Evolutionary conservation across 192 early-diverging fungal species (phyloP).

Genomic region (Lunasporangiospora selenospora): DNA sequence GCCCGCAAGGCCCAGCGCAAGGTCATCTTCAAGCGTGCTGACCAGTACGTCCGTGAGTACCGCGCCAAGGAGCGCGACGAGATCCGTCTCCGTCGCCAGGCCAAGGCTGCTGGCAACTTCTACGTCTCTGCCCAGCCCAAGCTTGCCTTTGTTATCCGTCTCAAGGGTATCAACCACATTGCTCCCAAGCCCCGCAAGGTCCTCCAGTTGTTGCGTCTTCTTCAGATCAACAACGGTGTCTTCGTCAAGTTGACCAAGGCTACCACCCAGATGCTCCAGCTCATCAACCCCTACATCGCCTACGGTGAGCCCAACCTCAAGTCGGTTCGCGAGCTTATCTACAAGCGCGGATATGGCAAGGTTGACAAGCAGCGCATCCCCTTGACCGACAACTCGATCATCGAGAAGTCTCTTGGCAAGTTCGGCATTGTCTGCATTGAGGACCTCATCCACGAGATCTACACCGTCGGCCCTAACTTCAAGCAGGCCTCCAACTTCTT

Average conservation of each 20-base stretch:
- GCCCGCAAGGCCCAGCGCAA: slow-evolving; percentile 74
- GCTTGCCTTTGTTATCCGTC: slow-evolving; percentile 98
- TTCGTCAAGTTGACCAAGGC: slow-evolving; percentile 97
- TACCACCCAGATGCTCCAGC: slow-evolving; percentile 96
- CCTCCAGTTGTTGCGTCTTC: slow-evolving; percentile 97
- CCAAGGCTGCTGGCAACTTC: slow-evolving; percentile 89
- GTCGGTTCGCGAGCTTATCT: slow-evolving; percentile 98
- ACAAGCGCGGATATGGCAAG: slow-evolving; percentile 99
- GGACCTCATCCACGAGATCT: slow-evolving; percentile 98
- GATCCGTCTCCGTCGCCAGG: slow-evolving; percentile 92
- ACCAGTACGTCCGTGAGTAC: slow-evolving; percentile 99
- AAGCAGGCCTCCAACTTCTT: slow-evolving; percentile 98
- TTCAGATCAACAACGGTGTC: slow-evolving; percentile 99
- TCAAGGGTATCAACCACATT: slow-evolving; percentile 99
- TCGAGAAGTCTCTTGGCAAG: slow-evolving; percentile 91
- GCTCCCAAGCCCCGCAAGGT: slow-evolving; percentile 99
- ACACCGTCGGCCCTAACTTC: slow-evolving; percentile 98
- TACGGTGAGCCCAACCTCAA: slow-evolving; percentile 97
- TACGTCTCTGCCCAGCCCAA: slow-evolving; percentile 96
- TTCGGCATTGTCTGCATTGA: slow-evolving; percentile 97
- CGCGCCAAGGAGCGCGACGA: slow-evolving; percentile 85
- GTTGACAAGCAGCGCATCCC: slow-evolving; percentile 97
- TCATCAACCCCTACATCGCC: slow-evolving; percentile 95
- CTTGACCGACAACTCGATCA: slow-evolving; percentile 95
- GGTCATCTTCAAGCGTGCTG: slow-evolving; percentile 99